Percentiles rank a stretch among this genome's conserved stretches.
Evolutionary conservation across 1,284 basidiomycete species (phyloP).

Genomic region (Tilletia setariae): DNA sequence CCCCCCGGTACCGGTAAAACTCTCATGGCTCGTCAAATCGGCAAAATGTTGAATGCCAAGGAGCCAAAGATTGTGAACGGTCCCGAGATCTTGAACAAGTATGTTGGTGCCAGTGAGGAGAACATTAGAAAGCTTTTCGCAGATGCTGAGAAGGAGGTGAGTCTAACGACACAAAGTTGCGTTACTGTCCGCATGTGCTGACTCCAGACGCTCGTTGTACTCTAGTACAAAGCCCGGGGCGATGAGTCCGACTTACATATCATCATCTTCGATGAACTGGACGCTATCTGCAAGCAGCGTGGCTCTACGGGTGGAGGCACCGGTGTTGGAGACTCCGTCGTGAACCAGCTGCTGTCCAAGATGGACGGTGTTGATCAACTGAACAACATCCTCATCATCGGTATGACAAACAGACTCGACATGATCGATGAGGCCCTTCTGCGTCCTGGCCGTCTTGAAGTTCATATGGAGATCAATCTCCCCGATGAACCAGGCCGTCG

Average conservation of each 20-base stretch:
- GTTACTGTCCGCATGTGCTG: background rate
- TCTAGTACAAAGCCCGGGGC: slow-evolving; percentile 88
- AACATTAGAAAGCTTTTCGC: slow-evolving; percentile 96
- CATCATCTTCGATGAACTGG: slow-evolving; percentile 98
- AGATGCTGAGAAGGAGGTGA: slow-evolving; percentile 85
- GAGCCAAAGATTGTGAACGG: slow-evolving; percentile 99
- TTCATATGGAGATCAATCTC: slow-evolving; percentile 99
- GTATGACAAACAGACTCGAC: slow-evolving; percentile 98
- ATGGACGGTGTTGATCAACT: slow-evolving; percentile 99
- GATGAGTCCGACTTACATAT: slow-evolving; percentile 97
- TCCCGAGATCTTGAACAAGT: slow-evolving; percentile 96
- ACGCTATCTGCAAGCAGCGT: slow-evolving; percentile 98
- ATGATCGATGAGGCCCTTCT: slow-evolving; percentile 99
- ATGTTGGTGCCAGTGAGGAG: slow-evolving; percentile 96
- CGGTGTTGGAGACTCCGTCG: slow-evolving; percentile 95
- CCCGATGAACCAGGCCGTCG: slow-evolving; percentile 88
- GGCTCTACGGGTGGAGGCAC: slow-evolving; percentile 66
- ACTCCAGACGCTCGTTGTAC: too few species aligned
- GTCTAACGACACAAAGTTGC: slow-evolving; percentile 12
- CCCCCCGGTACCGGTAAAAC: slow-evolving; percentile 99
- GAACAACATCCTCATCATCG: slow-evolving; percentile 98
- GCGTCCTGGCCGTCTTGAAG: slow-evolving; percentile 95
- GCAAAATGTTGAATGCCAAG: slow-evolving; percentile 96
- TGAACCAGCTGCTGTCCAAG: slow-evolving; percentile 98
- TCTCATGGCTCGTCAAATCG: slow-evolving; percentile 95